A percentile compares a stretch with the other conserved stretches of the same genome.
These are phyloP conservation scores for Yamagishiella unicocca DNA, from an alignment of 139 green algal species.

Conservation along the genomic window DNA sequence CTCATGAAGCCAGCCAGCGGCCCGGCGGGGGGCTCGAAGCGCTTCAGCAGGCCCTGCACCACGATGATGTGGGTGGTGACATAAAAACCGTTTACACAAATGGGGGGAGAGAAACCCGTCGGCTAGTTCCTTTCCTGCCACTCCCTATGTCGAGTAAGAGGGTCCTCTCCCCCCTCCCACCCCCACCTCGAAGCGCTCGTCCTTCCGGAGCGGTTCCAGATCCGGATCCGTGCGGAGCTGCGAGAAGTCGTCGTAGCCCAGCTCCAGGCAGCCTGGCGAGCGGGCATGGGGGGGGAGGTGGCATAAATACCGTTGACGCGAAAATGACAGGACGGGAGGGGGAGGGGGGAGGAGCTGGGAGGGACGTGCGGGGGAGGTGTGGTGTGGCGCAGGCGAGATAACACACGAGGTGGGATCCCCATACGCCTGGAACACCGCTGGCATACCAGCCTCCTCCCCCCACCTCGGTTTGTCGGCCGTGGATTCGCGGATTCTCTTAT, in stretches of 20 bases:
- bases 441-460: background rate
- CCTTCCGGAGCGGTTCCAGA: slow-evolving; percentile 69
- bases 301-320: background rate
- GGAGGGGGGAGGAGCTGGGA: background rate
- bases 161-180: background rate
- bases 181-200: slow-evolving; percentile 79
- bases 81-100: too few species aligned
- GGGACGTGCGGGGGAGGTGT: background rate
- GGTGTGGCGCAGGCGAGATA: background rate
- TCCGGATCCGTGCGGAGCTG: slow-evolving; percentile 84
- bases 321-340: background rate
- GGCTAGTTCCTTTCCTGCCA: too few species aligned
- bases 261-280: slow-evolving; percentile 75
- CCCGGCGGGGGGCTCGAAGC: slow-evolving; percentile 32
- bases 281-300: background rate
- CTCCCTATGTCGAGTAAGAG: too few species aligned
- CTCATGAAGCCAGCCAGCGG: slow-evolving; percentile 2
- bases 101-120: too few species aligned
- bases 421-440: background rate
- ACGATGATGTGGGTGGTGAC: too few species aligned
- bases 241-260: slow-evolving; percentile 75
- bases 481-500: too few species aligned
- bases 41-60: slow-evolving; percentile 46
- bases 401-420: background rate
- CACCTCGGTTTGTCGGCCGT: too few species aligned